Base-by-base conservation (phyloP, 2,329 filamentous ascomycete genomes). In the Falciphora oryzae region DNA sequence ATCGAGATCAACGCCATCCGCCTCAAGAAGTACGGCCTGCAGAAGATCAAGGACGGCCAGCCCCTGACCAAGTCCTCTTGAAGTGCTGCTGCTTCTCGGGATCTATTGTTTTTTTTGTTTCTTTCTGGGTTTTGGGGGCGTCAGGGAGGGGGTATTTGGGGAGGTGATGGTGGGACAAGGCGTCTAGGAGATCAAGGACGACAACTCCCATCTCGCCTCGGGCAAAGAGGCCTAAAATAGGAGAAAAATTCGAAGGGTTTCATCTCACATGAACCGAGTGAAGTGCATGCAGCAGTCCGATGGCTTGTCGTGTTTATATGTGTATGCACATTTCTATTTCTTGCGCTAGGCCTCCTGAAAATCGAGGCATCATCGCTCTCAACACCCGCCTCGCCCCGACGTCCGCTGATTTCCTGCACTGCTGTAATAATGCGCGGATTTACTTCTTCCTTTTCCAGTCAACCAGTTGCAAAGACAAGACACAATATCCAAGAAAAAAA, bases 1-100 rank as follows among this genome's bases (percentile, higher is more conserved):
- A 87, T 94, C 72, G 83, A 82, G 63, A 88, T 92, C 70, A 82
- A 94, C 72, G 85, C 85, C 68, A 89, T 90, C 68, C 81, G 85
- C 59, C 77, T 89, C 62, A 79, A 86, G 77, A 88, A 84, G 76
- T 83, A 79, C 66, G 80, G 80, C 61, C 69, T 72, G 3, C 71
- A 73, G 64, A 78, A 78, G 75, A 75, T 74, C 65, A 73, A 75
- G 71, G 68, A 74, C 22, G 78, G 77, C 67, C 67, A 73, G 70
- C 70, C 71, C 29, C 71, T 75, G 25, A 58, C 53, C 50, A 56
- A 64, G 63, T 60, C 63, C 11, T 64, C 35, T 18, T 38, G 35
- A 38, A 35, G 44, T n/a, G 44, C 44, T 50, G 44, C 22, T 50
- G 16, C 18, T 50, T 50, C 13, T 35, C 32, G 13, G 4, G 22